Conservation (phyloP, 2,329 filamentous ascomycete species). For the Acrodontium crateriforme region DNA sequence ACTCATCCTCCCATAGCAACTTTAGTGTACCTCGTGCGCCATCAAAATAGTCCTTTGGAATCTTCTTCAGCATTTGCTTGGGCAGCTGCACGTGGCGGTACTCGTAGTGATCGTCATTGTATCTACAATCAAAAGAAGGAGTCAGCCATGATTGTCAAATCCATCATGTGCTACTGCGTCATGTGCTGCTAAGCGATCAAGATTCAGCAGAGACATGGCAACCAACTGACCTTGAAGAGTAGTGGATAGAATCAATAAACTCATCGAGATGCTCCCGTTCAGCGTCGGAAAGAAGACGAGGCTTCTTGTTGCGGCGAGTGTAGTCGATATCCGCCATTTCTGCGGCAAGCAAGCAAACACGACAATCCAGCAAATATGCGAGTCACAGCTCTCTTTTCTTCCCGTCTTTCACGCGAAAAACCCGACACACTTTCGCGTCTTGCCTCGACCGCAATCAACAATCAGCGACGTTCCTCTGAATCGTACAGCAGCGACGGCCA, state of each 20-base stretch:
- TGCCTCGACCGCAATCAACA: too few species aligned
- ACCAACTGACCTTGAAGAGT: constrained; percentile 64
- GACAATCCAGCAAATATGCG: too few species aligned
- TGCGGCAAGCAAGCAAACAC: too few species aligned
- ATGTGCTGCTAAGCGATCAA: too few species aligned
- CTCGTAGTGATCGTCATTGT: constrained; percentile 84
- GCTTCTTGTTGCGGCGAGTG: constrained; percentile 72
- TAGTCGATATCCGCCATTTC: constrained; percentile 59
- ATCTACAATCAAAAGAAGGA: constrained; percentile 40
- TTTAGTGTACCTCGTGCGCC: constrained; percentile 81
- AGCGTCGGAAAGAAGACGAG: constrained; percentile 62
- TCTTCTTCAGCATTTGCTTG: constrained; percentile 95
- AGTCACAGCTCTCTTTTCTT: too few species aligned
- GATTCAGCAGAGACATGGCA: too few species aligned
- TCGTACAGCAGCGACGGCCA: too few species aligned
- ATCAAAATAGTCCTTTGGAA: constrained; percentile 91
- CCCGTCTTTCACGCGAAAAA: too few species aligned
- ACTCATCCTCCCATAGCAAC: constrained; percentile 95
- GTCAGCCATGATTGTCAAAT: background rate
- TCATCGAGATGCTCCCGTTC: constrained; percentile 80
- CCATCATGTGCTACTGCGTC: too few species aligned
- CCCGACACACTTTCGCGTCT: too few species aligned
- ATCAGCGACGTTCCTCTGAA: too few species aligned
- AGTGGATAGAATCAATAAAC: constrained; percentile 87
- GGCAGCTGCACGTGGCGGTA: constrained; percentile 96